These are phyloP conservation scores for Boletellus sp. DNA, from an alignment of 768 basidiomycete genomes.

Conservation along the genomic window DNA sequence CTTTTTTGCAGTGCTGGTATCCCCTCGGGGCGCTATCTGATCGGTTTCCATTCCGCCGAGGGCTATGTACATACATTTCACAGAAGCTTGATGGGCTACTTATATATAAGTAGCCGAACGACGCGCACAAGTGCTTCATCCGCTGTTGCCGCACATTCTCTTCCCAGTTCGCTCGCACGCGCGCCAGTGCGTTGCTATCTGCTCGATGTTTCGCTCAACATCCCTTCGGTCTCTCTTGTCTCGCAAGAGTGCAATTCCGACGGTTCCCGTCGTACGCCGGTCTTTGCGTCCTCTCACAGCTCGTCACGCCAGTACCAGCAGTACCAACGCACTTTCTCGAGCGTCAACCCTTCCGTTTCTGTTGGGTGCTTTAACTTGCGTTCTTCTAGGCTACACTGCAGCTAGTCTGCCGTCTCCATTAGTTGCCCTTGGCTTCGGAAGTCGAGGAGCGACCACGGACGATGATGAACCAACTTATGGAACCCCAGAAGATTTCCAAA, in stretches of 20 bases:
- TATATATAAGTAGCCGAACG: no score
- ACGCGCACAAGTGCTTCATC: no score
- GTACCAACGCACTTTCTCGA: not conserved
- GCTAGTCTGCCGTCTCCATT: conserved; percentile 2
- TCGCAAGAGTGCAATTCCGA: not conserved
- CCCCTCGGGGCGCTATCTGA: no score
- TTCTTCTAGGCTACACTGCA: conserved; percentile 18
- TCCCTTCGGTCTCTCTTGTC: conserved; percentile 2
- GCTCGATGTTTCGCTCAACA: conserved; percentile 13
- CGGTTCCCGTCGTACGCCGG: not conserved
- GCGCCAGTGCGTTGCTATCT: not conserved
- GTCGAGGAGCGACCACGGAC: not conserved
- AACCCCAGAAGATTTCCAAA: conserved; percentile 47
- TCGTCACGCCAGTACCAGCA: conserved; percentile 11
- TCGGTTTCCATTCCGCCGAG: no score
- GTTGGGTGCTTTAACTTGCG: conserved; percentile 17
- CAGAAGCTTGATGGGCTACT: no score
- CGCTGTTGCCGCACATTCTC: not conserved
- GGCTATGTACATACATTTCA: no score
- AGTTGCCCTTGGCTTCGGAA: conserved; percentile 4
- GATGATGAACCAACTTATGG: conserved; percentile 41
- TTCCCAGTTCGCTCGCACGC: not conserved
- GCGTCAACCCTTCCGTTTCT: conserved; percentile 3
- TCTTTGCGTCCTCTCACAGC: not conserved
- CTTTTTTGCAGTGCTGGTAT: no score